Evolutionary conservation across 1,284 basidiomycete genomes (phyloP), one percentile per base, ranked within the genome.

Genomic region (Takashimella koratensis): DNA sequence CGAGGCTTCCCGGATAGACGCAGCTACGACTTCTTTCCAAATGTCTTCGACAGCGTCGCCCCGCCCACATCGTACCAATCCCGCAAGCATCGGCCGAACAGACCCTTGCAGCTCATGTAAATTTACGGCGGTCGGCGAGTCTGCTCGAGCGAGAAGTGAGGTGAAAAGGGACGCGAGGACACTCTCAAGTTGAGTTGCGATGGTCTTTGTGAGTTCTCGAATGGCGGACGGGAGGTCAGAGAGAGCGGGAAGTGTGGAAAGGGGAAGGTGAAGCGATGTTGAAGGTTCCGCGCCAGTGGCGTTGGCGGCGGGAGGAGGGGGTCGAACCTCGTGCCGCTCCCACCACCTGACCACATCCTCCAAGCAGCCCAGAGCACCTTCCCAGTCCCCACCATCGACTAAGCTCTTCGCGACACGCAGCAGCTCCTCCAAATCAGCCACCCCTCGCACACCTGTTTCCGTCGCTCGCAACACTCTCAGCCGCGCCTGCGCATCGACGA

Each of bases 381-480:
- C 83, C 87, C 90, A 95, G 64, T 94, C 88, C 1, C 89, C 90
- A 23, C 85, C 84, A 45, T 81, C 81, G 16, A 90, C 88, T 46
- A 95, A 73, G 44, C 83, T 81, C 58, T 81, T 83, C 20, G 87
- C 84, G 23, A 89, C 79, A 3, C 81, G 81, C 0, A 85, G 80
- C 78, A 89, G 86, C 65, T 91, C 88, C 52, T 87, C 82, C 12
- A 91, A 82, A 19, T 83, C 83, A 13, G 80, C 80, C 4, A 96
- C 78, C 52, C 84, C 81, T 58, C 81, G 82, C 47, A 90, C 80
- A 2, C 84, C 85, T 42, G 83, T 80, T 45, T 80, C 78, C 5
- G 90, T 82, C 22, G 78, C 73, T 12, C 78, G 77, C 24, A 94
- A 60, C 51, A 86, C 85, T 30, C 80, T 77, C 57, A 87, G 74